Base-by-base conservation (phyloP, 2,329 filamentous ascomycete species). In the Sphaerostilbella broomeana region DNA sequence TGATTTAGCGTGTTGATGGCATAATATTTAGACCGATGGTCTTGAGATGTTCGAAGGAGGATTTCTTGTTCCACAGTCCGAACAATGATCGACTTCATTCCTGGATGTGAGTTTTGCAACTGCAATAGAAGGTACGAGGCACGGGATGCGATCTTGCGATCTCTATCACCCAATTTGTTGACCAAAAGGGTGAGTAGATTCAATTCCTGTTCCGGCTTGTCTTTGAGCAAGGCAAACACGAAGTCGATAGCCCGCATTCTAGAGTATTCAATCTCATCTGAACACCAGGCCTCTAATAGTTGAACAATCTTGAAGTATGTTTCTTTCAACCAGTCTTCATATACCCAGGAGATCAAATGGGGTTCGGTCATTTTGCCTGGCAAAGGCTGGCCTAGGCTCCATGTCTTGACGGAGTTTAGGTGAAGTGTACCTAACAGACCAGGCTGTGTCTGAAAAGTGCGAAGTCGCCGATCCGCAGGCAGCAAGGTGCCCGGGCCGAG, bases 1-100 rank as follows among this genome's bases (percentile, higher is more conserved):
- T 98, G 94, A 59, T 98, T 98, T 35, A 98, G 72, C 0, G 92
- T 97, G 59, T 95, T 95, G 59, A 95, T 81, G 22, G 87, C 89
- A 61, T 95, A 95, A 64, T 98, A 98, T 58, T 86, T 94, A 27
- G 90, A 86, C 51, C 94, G 85, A 24, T 83, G 72, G 54, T 79
- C 90, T 61, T 97, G 92, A 9, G 86, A 85, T 0, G 89, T 86
- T 37, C 87, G 79, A 57, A 95, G 84, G 16, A 98, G 68, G 32
- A 94, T 75, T 51, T 97, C 90, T 39, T 84, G 81, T 61, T 98
- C 90, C 29, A 98, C 80, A 8, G 81, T 79, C 46, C 78, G 81
- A 49, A 95, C 80, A 49, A 98, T 84, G 37, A 94, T 81, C 12
- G 77, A 72, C 62, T 95, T 97, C 92, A 98, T 98, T 39, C 86